phyloP scores from a whole-genome alignment of 345 rosid genomes.

The Passiflora organensis region DNA sequence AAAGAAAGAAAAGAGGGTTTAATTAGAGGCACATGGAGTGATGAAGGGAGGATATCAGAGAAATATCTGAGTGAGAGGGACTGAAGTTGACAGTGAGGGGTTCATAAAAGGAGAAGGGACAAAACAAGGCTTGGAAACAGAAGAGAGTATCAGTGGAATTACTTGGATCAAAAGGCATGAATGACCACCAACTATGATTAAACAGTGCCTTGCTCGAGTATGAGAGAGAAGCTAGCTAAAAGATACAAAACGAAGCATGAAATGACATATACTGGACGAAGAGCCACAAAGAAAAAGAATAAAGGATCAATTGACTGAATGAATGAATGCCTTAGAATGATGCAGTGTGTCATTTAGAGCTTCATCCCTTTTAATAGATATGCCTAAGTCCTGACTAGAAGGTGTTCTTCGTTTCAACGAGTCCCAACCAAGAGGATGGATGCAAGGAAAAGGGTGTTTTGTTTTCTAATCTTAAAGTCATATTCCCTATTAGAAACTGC shows the following conservation, averaged over 20 bases:
- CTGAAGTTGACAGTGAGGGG: slow-evolving; percentile 67
- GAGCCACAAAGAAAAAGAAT: slow-evolving; percentile 2
- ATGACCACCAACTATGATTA: not conserved
- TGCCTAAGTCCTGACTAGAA: too few relatives aligned
- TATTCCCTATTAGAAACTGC: too few relatives aligned
- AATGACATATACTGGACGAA: slow-evolving; percentile 18
- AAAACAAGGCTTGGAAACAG: slow-evolving; percentile 57
- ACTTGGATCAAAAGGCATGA: slow-evolving; percentile 55
- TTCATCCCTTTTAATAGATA: slow-evolving; percentile 18
- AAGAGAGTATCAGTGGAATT: slow-evolving; percentile 48
- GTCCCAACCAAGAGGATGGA: too few relatives aligned
- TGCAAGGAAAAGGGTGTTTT: too few relatives aligned
- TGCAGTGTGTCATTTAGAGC: slow-evolving; percentile 17
- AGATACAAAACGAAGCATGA: slow-evolving; percentile 9
- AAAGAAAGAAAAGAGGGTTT: slow-evolving; percentile 14
- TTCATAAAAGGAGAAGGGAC: slow-evolving; percentile 63
- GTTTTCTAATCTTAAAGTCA: too few relatives aligned
- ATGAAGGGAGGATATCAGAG: slow-evolving; percentile 43
- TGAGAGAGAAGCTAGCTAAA: slow-evolving; percentile 9
- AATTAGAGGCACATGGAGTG: slow-evolving; percentile 27
- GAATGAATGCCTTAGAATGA: slow-evolving; percentile 28
- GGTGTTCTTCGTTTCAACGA: too few relatives aligned
- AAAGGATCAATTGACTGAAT: slow-evolving; percentile 28
- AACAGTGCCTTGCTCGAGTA: not conserved
- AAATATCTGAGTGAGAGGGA: slow-evolving; percentile 66